phyloP scores from a whole-genome alignment of 1,284 basidiomycete genomes.

The Papiliotrema flavescens region DNA sequence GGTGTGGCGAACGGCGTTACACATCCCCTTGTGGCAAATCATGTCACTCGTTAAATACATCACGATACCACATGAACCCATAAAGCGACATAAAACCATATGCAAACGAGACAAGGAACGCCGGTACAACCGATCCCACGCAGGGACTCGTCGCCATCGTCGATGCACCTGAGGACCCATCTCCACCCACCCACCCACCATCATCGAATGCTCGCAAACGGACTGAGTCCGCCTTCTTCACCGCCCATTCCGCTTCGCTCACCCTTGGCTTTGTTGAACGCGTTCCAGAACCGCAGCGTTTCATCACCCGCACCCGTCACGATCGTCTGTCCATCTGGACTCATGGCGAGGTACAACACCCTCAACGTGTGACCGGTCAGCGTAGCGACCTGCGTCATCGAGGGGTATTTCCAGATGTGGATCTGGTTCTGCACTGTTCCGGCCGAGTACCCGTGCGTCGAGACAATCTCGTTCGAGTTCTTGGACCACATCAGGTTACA shows the following conservation, averaged over 20 bases:
- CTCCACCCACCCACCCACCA: too few relatives aligned
- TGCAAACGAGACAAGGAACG: too few relatives aligned
- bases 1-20: too few relatives aligned
- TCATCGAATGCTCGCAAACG: constrained; percentile 39
- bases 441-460: constrained; percentile 94
- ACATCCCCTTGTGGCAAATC: too few relatives aligned
- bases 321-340: constrained; percentile 93
- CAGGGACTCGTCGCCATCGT: too few relatives aligned
- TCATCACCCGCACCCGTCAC: constrained; percentile 98
- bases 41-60: too few relatives aligned
- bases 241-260: constrained; percentile 41
- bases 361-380: constrained; percentile 91
- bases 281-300: constrained; percentile 95
- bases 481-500: constrained; percentile 97
- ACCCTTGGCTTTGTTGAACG: constrained; percentile 64
- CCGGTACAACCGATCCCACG: too few relatives aligned
- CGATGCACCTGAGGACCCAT: too few relatives aligned
- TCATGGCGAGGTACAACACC: constrained; percentile 95
- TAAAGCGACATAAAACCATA: too few relatives aligned
- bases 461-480: constrained; percentile 94
- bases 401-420: constrained; percentile 96
- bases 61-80: too few relatives aligned
- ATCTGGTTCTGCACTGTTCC: constrained; percentile 96
- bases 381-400: constrained; percentile 86
- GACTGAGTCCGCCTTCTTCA: constrained; percentile 24